Percentiles rank a stretch among this genome's conserved stretches.
Evolutionary conservation across 257 asterid genomes (phyloP).

Genomic region (Mitragyna speciosa): DNA sequence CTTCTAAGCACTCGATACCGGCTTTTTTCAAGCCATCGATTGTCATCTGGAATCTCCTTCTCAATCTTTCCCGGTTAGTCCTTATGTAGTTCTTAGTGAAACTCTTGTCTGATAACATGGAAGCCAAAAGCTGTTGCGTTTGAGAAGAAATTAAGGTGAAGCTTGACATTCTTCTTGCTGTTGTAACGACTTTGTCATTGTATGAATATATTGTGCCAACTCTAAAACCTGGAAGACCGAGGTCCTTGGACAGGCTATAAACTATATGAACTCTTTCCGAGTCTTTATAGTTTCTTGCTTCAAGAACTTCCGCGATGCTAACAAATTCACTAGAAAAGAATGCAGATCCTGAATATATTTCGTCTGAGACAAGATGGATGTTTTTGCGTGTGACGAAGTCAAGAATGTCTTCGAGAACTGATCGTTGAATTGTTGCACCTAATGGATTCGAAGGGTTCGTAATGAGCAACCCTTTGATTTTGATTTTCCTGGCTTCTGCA

Average conservation of each 20-base stretch:
- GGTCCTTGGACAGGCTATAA: slow-evolving; percentile 49
- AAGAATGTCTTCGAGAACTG: slow-evolving; percentile 28
- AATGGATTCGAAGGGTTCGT: slow-evolving; percentile 56
- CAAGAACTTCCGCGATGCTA: slow-evolving; percentile 44
- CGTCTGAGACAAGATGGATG: slow-evolving; percentile 51
- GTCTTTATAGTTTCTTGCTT: slow-evolving; percentile 23
- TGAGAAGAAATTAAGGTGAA: slow-evolving; percentile 50
- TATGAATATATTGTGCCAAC: slow-evolving; percentile 50
- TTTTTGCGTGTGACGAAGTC: slow-evolving; percentile 35
- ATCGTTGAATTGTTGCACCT: slow-evolving; percentile 42
- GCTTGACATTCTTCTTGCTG: slow-evolving; percentile 55
- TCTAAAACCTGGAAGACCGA: slow-evolving; percentile 53
- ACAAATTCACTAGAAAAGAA: slow-evolving; percentile 35
- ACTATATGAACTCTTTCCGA: slow-evolving; percentile 47
- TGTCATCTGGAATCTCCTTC: slow-evolving; percentile 29
- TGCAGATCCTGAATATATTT: slow-evolving; percentile 51
- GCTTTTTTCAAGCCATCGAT: slow-evolving; percentile 33
- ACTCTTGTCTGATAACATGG: slow-evolving; percentile 34
- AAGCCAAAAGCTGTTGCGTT: slow-evolving; percentile 42
- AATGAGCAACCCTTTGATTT: slow-evolving; percentile 43
- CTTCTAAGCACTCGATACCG: slow-evolving; percentile 39
- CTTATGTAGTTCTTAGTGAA: slow-evolving; percentile 33
- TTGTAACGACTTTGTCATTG: slow-evolving; percentile 44
- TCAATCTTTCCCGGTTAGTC: slow-evolving; percentile 37
- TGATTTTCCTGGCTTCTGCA: slow-evolving; percentile 35